Base-by-base conservation (phyloP, 768 basidiomycete genomes). In the Termitomyces sp. region DNA sequence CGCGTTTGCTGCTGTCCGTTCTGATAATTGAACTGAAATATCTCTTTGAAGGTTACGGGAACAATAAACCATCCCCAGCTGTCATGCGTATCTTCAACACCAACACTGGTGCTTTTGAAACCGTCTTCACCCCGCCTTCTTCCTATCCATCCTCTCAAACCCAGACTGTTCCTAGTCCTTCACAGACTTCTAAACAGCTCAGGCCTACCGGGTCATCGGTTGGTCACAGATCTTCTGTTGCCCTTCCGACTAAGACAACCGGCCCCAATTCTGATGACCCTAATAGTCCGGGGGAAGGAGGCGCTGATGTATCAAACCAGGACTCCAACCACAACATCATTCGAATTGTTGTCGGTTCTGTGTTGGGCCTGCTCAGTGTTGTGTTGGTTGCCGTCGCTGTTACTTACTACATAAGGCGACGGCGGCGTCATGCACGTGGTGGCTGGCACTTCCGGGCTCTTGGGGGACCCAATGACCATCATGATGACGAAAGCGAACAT, bases 331-430 rank as follows among this genome's bases (percentile, higher is more conserved):
- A 67, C 40, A 61, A 49, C 34, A 74, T 68, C 5, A 73, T 76
- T 0, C 79, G 78, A 3, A 84, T 92, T 63, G 82, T 79, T 2
- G 68, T 93, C 6, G 87, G 88, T 11, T 75, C 82, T 4, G 72
- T 80, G 0, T 75, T 94, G 44, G 90, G 86, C 14, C 66, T 82
- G 7, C 68, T 89, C 8, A 87, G 76, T 11, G 70, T 88, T 10
- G 70, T 88, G 16, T 78, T 75, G 4, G 67, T 76, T 8, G 74
- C 70, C 14, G 61, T 77, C 0, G 76, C 67, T 0, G 69, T 69
- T 2, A 67, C 76, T 1, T 84, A 77, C 63, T 85, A 79, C 64
- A 42, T 77, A 50, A 77, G 77, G 41, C 76, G 76, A 35, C 69
- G 60, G 27, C 63, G 62, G 34, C 62, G 64, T 2, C 54, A 56